Evolutionary conservation across 2,329 filamentous ascomycete genomes (phyloP).

Genomic region (Penicillium sp.): DNA sequence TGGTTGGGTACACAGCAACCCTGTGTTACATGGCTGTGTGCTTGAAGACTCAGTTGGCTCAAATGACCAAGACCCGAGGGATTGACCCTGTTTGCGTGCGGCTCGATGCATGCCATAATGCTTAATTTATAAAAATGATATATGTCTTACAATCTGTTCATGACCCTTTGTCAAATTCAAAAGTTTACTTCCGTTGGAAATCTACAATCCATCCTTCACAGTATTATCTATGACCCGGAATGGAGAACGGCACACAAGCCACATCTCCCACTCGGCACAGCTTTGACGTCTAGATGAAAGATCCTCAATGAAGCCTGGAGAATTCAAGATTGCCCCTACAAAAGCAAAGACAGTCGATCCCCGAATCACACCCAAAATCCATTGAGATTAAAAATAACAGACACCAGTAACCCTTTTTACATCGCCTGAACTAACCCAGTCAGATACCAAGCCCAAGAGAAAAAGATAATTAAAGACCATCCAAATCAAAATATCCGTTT

Average conservation of each 20-base stretch:
- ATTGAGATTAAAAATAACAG: neutral
- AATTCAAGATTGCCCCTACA: neutral
- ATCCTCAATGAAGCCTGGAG: too few relatives aligned
- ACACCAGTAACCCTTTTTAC: conserved; percentile 4
- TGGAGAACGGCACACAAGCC: too few relatives aligned
- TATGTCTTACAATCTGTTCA: neutral
- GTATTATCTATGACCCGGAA: too few relatives aligned
- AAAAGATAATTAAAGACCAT: conserved; percentile 4
- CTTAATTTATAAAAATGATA: conserved; percentile 1
- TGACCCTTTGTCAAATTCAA: neutral
- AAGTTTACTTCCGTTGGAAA: neutral
- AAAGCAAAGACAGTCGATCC: neutral
- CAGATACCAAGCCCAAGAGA: neutral
- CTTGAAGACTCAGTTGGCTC: neutral
- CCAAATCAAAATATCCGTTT: conserved; percentile 14
- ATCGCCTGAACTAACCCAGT: neutral
- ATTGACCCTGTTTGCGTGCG: neutral
- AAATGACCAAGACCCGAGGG: neutral
- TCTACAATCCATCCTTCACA: too few relatives aligned
- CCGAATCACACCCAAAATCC: neutral
- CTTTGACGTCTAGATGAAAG: too few relatives aligned
- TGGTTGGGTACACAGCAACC: neutral
- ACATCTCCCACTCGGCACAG: too few relatives aligned
- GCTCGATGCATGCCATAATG: conserved; percentile 3
- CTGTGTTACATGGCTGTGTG: neutral